These are phyloP conservation scores for Powellomyces hirtus DNA, from an alignment of 192 early-diverging fungal genomes.

Conservation along the genomic window DNA sequence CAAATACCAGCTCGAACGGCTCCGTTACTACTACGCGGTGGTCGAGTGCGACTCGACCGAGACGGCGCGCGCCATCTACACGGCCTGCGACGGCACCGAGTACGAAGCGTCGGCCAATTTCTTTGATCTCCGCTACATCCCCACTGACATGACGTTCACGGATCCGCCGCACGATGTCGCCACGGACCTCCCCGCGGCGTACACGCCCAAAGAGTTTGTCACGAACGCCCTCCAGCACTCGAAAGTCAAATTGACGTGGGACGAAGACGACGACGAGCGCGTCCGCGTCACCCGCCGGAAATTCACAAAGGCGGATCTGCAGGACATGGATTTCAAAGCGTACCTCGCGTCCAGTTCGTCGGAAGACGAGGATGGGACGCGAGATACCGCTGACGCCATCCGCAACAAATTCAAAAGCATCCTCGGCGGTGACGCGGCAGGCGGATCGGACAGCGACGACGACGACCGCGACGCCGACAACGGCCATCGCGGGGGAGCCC, in stretches of 20 bases:
- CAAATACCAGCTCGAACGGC: conserved; percentile 86
- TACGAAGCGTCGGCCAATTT: conserved; percentile 88
- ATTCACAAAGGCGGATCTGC: conserved; percentile 85
- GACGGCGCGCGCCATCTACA: conserved; percentile 78
- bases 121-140: conserved; percentile 92
- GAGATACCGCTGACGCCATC: conserved; percentile 33
- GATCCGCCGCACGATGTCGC: conserved; percentile 56
- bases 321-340: conserved; percentile 87
- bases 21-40: conserved; percentile 94
- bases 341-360: conserved; percentile 76
- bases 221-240: conserved; percentile 86
- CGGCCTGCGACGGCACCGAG: conserved; percentile 87
- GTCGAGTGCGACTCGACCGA: conserved; percentile 83
- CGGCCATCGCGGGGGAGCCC: too few species aligned
- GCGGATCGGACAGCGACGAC: neutral
- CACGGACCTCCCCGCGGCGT: conserved; percentile 23
- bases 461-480: too few species aligned
- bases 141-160: conserved; percentile 85
- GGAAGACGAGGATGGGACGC: conserved; percentile 61
- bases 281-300: conserved; percentile 72
- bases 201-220: conserved; percentile 58
- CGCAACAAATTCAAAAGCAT: conserved; percentile 37
- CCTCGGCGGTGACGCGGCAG: conserved; percentile 32
- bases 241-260: conserved; percentile 94
- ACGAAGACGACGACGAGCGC: conserved; percentile 87